A percentile compares a stretch with the other conserved stretches of the same genome.
Conservation (phyloP, 2,329 filamentous ascomycete species). For the Neofusicoccum sp. region DNA sequence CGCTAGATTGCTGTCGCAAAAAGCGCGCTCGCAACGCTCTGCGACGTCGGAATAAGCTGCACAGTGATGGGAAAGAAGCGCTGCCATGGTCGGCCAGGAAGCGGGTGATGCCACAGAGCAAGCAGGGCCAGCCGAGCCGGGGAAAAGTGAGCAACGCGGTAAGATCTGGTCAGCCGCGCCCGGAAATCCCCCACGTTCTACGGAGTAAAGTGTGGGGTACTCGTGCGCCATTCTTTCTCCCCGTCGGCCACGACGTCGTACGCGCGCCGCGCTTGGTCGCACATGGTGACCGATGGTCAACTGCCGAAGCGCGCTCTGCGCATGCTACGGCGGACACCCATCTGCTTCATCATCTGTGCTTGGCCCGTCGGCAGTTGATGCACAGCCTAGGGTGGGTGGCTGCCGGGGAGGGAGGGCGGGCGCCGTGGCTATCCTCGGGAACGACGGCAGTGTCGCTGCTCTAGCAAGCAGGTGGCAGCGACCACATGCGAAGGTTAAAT, state of each 20-base stretch:
- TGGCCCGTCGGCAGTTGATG: slow-evolving; percentile 2
- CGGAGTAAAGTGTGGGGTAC: not conserved
- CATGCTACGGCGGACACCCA: not conserved
- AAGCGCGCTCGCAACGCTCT: not conserved
- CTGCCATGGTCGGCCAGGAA: not conserved
- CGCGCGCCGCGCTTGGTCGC: not conserved
- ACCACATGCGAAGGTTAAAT: not conserved
- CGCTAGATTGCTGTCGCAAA: not conserved
- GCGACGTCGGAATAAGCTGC: not conserved
- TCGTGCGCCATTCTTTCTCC: not conserved
- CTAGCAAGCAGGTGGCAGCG: not conserved
- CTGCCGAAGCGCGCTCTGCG: slow-evolving; percentile 6
- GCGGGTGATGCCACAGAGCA: not conserved
- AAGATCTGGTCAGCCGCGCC: not conserved
- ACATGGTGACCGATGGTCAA: slow-evolving; percentile 5
- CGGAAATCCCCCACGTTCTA: slow-evolving; percentile 2
- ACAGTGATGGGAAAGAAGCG: not conserved
- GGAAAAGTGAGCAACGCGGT: not conserved
- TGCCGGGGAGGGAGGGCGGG: not conserved
- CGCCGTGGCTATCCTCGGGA: not conserved
- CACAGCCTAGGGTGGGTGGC: not conserved
- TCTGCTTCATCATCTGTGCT: slow-evolving; percentile 9
- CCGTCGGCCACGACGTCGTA: not conserved
- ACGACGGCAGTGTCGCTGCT: not conserved
- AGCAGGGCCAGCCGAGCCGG: not conserved